Percentiles rank a stretch among this genome's conserved stretches.
These are phyloP conservation scores for Candida sithepensis DNA, from an alignment of 805 yeast genomes.

Conservation along the genomic window DNA sequence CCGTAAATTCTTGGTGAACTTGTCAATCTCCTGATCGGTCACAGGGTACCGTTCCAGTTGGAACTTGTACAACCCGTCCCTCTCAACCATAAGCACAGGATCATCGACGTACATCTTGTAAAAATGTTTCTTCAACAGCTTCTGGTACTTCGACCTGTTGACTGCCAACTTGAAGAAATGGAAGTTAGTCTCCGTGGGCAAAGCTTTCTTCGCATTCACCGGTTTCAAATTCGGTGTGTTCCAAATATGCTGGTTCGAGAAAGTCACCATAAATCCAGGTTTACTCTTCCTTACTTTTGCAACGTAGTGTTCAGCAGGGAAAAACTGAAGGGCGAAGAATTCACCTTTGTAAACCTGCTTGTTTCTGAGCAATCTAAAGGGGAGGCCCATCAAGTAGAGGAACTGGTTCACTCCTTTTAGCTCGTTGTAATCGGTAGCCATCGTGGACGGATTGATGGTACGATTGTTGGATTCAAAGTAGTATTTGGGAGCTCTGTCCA, in stretches of 20 bases:
- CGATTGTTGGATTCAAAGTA: constrained; percentile 15
- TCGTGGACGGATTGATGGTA: constrained; percentile 8
- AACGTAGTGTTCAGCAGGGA: constrained; percentile 19
- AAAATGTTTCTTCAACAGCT: constrained; percentile 17
- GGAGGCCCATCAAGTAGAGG: constrained; percentile 12
- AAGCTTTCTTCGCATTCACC: not conserved
- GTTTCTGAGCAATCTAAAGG: constrained; percentile 5
- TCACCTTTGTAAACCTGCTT: constrained; percentile 16
- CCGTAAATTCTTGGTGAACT: constrained; percentile 12
- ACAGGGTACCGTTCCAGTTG: constrained; percentile 10
- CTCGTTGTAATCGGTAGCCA: constrained; percentile 7
- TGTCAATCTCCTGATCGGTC: constrained; percentile 9
- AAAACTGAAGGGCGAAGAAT: constrained; percentile 22
- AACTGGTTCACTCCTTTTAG: constrained; percentile 24
- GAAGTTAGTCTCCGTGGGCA: constrained; percentile 4
- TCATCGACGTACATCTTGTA: constrained; percentile 14
- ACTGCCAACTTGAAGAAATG: constrained; percentile 26
- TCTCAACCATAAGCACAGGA: constrained; percentile 1
- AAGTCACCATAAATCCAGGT: constrained; percentile 25
- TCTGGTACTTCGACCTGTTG: constrained; percentile 20
- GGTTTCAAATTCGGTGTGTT: constrained; percentile 12
- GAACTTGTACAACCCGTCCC: constrained; percentile 28
- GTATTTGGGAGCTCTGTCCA: constrained; percentile 10
- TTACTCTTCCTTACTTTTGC: constrained; percentile 29
- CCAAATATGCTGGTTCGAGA: constrained; percentile 18